Conservation (phyloP, 768 basidiomycete genomes). For the Phaffia tasmanica region DNA sequence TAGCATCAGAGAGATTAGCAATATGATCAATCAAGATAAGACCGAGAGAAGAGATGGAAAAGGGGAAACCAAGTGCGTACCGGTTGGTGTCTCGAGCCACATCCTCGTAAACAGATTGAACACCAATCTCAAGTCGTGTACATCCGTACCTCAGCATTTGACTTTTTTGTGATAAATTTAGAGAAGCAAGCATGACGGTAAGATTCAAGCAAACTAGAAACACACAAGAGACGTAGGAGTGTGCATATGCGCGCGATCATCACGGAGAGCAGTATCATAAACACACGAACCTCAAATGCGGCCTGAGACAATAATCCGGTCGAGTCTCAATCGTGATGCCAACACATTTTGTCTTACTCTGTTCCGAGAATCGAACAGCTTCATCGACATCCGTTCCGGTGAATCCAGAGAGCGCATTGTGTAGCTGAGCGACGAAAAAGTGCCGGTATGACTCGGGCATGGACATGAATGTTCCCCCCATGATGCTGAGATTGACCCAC, state of each 20-base stretch:
- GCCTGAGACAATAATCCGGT: conserved; percentile 93
- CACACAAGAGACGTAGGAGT: background rate
- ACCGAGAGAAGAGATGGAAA: background rate
- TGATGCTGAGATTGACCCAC: conserved; percentile 80
- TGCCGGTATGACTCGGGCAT: conserved; percentile 94
- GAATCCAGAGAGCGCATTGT: conserved; percentile 91
- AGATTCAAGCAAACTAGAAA: conserved; percentile 2
- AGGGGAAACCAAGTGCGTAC: conserved; percentile 5
- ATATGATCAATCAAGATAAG: background rate
- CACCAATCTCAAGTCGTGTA: conserved; percentile 94
- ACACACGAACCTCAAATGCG: conserved; percentile 65
- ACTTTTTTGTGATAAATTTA: conserved; percentile 39
- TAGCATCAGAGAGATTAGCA: background rate
- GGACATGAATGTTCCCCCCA: conserved; percentile 99
- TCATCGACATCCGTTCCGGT: conserved; percentile 90
- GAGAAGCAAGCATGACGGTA: background rate
- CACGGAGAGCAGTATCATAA: too few species aligned
- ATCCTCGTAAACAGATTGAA: conserved; percentile 98
- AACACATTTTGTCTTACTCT: conserved; percentile 95
- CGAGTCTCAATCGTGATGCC: conserved; percentile 98
- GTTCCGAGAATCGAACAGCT: conserved; percentile 92
- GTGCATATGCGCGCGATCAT: too few species aligned
- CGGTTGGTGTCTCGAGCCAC: conserved; percentile 98
- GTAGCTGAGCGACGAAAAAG: conserved; percentile 87
- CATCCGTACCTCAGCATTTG: conserved; percentile 99